Base-by-base conservation (phyloP, 164 flowering plant genomes). In the Stephania yunnanensis region DNA sequence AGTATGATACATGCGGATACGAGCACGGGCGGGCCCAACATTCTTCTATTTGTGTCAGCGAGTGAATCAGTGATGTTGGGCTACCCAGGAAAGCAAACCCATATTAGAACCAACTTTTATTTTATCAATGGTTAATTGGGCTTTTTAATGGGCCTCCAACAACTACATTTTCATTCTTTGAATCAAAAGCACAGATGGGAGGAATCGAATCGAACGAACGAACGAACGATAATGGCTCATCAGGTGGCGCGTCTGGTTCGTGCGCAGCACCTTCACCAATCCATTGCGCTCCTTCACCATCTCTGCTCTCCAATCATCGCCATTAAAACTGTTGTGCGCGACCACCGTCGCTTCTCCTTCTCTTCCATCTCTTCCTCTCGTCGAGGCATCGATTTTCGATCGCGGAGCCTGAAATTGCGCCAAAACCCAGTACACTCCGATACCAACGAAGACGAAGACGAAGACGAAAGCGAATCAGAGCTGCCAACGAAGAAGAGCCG, bases 401-500 rank as follows among this genome's bases (percentile, higher is more conserved):
- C 89, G 30, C 80, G 86, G 48, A 89, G 85, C 19, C 84, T 84
- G 53, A 80, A 68, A 72, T 58, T 75, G 50, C 69, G 79, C 10
- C 80, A 84, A 12, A 66, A 80, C 22, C 74, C 81, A 10, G 5
- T 70, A 17, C 81, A 82, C 46, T 69, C 55, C 4, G 53, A 8
- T 1, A 8, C 53, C 5, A 8, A 48, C 13, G 11, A 81, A 11
- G 82, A 74, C 30, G 19, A 75, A 61, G 58, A 69, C 58, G 81
- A 74, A 15, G 73, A 69, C 50, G 66, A 69, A 70, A 70, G 78
- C 75, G 88, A 81, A 46, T 80, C 81, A 7, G 88, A 87, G 7
- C 45, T 72, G 67, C 82, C 74, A 0, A 42, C 9, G 2, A 83
- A 78, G 78, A 87, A 81, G 88, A 91, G 90, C 82, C 89, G 98